Percentiles rank a stretch among this genome's conserved stretches.
phyloP scores from a whole-genome alignment of 129 eudicot genomes.

The Flaveria trinervia region DNA sequence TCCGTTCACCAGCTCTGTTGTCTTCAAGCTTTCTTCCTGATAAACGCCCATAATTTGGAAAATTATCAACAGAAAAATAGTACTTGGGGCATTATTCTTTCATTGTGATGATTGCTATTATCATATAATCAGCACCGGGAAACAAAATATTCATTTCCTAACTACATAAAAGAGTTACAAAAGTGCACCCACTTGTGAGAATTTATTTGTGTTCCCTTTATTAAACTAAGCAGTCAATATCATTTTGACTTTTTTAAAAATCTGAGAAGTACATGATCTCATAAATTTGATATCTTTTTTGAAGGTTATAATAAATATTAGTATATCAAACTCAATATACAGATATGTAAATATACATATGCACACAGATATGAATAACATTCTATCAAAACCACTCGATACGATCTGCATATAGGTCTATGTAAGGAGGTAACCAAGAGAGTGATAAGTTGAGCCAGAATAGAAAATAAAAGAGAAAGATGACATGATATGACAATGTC shows the following conservation, averaged over 20 bases:
- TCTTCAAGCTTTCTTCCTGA: slow-evolving; percentile 61
- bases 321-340: background rate
- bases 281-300: background rate
- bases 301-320: background rate
- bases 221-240: background rate
- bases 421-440: background rate
- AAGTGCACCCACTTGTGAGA: background rate
- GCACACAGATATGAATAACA: slow-evolving; percentile 6
- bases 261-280: background rate
- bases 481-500: background rate
- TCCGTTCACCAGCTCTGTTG: slow-evolving; percentile 89
- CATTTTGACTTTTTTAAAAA: background rate
- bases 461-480: background rate
- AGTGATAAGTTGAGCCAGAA: background rate
- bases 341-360: background rate
- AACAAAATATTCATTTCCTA: background rate
- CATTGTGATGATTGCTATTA: background rate
- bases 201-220: background rate
- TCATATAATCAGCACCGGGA: background rate
- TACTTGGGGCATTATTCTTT: slow-evolving; percentile 3
- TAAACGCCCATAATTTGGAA: slow-evolving; percentile 64
- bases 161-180: background rate
- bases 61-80: slow-evolving; percentile 67
- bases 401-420: background rate
- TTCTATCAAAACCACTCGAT: background rate